Evolutionary conservation across 2,329 filamentous ascomycete genomes (phyloP).

Genomic region (Stylonectria norvegica): DNA sequence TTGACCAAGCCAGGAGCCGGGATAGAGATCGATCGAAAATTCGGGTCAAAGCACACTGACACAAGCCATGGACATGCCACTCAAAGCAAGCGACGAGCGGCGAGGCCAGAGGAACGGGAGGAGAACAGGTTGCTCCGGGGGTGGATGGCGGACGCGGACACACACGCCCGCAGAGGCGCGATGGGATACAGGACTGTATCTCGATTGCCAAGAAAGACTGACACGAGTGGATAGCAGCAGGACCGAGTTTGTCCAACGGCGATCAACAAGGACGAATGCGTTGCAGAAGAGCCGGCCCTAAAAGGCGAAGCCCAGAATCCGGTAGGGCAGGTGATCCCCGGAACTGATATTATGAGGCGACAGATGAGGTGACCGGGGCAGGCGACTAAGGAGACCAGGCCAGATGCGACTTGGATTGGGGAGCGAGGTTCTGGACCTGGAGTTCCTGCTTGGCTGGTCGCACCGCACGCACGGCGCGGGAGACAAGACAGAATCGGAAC

Average conservation of each 20-base stretch:
- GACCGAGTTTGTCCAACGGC: conserved; percentile 19
- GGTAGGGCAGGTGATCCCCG: conserved; percentile 22
- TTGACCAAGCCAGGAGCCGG: conserved; percentile 8
- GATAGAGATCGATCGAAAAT: conserved; percentile 13
- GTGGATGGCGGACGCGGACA: conserved; percentile 14
- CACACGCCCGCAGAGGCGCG: conserved; percentile 14
- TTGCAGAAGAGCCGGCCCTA: conserved; percentile 11
- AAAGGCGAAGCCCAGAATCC: conserved; percentile 14
- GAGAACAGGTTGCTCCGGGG: neutral
- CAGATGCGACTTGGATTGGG: conserved; percentile 16
- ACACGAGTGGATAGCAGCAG: conserved; percentile 11
- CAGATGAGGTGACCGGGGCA: conserved; percentile 22
- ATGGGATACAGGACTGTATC: conserved; percentile 30
- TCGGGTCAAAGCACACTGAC: conserved; percentile 7
- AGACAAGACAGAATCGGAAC: neutral
- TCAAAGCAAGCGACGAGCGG: conserved; percentile 7
- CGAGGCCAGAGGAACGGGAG: conserved; percentile 6
- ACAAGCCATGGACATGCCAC: conserved; percentile 19
- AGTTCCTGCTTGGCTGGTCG: conserved; percentile 18
- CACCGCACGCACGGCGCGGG: conserved; percentile 4
- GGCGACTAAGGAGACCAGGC: conserved; percentile 11
- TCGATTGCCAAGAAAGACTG: conserved; percentile 20
- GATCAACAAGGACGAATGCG: conserved; percentile 7
- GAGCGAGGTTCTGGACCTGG: conserved; percentile 24
- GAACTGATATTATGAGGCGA: conserved; percentile 22